Conservation (phyloP, 179 eudicot species). For the Nepenthes alata region DNA sequence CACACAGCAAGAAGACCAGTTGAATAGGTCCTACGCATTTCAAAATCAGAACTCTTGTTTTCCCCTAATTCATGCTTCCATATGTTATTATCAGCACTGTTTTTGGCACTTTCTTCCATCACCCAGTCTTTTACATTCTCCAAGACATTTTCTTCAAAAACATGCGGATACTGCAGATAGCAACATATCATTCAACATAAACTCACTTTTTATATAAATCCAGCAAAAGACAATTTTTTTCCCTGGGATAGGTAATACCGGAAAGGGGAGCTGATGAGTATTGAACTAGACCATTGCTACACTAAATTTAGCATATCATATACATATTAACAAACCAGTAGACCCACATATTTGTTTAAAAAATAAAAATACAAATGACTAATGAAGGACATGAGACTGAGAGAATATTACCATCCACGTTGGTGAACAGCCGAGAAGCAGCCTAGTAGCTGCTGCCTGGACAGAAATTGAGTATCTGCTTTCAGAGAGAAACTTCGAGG, state of each 20-base stretch:
- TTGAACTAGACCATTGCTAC: too few species aligned
- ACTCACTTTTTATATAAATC: too few species aligned
- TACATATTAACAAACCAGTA: too few species aligned
- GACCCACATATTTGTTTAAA: too few species aligned
- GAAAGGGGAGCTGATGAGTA: too few species aligned
- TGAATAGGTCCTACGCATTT: slow-evolving; percentile 77
- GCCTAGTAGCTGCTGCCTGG: slow-evolving; percentile 82
- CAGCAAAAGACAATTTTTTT: too few species aligned
- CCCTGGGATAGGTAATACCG: too few species aligned
- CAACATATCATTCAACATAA: not conserved
- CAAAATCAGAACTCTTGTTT: slow-evolving; percentile 50
- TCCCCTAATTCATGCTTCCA: slow-evolving; percentile 44
- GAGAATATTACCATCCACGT: slow-evolving; percentile 66
- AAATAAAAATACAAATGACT: not conserved
- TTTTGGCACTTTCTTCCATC: slow-evolving; percentile 45
- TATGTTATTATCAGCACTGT: slow-evolving; percentile 31
- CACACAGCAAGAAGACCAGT: slow-evolving; percentile 89
- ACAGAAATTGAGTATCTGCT: slow-evolving; percentile 57
- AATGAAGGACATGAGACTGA: too few species aligned
- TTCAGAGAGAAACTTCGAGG: slow-evolving; percentile 66
- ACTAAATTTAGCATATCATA: too few species aligned
- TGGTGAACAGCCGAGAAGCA: slow-evolving; percentile 75
- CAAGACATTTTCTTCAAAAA: slow-evolving; percentile 78
- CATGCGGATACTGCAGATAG: slow-evolving; percentile 73
- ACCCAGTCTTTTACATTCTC: slow-evolving; percentile 74